phyloP scores from a whole-genome alignment of 148 eudicot genomes.

The Dianthus caryophyllus region DNA sequence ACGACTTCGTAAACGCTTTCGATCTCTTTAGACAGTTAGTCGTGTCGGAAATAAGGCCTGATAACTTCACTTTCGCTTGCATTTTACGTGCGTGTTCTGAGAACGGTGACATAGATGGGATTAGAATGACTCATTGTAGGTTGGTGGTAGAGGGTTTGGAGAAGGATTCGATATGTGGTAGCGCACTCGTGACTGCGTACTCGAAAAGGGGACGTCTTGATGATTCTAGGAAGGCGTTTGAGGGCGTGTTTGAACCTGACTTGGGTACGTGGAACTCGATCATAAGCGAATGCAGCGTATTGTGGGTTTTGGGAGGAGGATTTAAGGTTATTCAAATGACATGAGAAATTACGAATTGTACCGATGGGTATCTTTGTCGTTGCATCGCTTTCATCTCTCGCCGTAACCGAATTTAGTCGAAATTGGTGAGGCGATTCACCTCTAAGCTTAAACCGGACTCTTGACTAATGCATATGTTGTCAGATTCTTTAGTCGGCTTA shows the following conservation, averaged over 20 bases:
- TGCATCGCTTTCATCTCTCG: constrained; percentile 50
- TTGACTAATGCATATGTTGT: constrained; percentile 50
- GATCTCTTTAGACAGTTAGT: constrained; percentile 44
- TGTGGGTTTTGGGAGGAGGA: constrained; percentile 52
- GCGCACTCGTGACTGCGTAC: constrained; percentile 68
- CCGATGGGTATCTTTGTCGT: constrained; percentile 75
- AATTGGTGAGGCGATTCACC: constrained; percentile 60
- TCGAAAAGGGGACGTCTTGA: constrained; percentile 47
- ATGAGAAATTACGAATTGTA: constrained; percentile 37
- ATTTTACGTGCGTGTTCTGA: constrained; percentile 58
- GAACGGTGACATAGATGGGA: constrained; percentile 28
- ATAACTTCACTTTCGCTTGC: constrained; percentile 77
- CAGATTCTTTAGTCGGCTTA: constrained; percentile 64
- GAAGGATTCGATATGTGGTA: constrained; percentile 50
- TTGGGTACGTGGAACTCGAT: constrained; percentile 71
- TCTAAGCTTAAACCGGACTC: constrained; percentile 52
- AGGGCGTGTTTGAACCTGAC: constrained; percentile 44
- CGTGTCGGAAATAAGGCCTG: constrained; percentile 51
- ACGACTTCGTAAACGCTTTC: constrained; percentile 40
- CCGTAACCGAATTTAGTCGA: constrained; percentile 34
- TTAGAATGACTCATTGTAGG: constrained; percentile 52
- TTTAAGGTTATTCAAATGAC: constrained; percentile 32
- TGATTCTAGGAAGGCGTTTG: constrained; percentile 58
- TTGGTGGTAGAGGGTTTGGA: constrained; percentile 49
- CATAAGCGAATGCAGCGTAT: constrained; percentile 51